These are phyloP conservation scores for Neltuma alba DNA, from an alignment of 306 rosid species.

Conservation along the genomic window DNA sequence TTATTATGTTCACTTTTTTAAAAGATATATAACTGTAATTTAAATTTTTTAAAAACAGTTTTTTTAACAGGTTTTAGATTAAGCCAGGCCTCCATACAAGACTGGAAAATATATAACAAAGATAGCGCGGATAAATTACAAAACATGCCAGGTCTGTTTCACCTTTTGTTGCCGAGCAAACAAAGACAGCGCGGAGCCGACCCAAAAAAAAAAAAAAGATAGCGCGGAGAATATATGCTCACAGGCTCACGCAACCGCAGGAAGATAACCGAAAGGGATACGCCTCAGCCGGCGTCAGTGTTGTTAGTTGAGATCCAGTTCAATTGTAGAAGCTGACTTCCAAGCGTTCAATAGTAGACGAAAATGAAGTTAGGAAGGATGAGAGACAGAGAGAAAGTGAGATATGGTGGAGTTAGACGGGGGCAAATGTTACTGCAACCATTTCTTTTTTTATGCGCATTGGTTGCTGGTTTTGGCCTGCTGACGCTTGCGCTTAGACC, in stretches of 20 bases:
- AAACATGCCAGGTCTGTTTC: no score
- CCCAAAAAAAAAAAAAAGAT: not conserved
- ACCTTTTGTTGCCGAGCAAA: not conserved
- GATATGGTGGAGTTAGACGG: constrained; percentile 61
- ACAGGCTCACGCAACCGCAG: not conserved
- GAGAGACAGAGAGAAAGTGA: constrained; percentile 41
- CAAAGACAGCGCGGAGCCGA: not conserved
- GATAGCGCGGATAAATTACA: no score
- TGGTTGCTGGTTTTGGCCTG: constrained; percentile 51
- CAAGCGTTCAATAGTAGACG: not conserved
- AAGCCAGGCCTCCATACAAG: no score
- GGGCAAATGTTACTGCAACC: constrained; percentile 51
- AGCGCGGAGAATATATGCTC: not conserved
- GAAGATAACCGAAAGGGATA: not conserved
- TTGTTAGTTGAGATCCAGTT: constrained; percentile 31
- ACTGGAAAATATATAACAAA: no score
- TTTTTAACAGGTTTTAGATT: no score
- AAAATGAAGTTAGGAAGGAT: not conserved
- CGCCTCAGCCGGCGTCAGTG: not conserved
- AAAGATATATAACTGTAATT: no score
- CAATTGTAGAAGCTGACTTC: constrained; percentile 25
- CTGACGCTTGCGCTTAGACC: constrained; percentile 57
- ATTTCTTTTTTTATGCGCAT: constrained; percentile 51
- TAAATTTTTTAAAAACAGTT: no score
- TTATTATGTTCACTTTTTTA: no score